Base-by-base conservation (phyloP, 345 rosid species). In the Psidium friedrichsthalianum region DNA sequence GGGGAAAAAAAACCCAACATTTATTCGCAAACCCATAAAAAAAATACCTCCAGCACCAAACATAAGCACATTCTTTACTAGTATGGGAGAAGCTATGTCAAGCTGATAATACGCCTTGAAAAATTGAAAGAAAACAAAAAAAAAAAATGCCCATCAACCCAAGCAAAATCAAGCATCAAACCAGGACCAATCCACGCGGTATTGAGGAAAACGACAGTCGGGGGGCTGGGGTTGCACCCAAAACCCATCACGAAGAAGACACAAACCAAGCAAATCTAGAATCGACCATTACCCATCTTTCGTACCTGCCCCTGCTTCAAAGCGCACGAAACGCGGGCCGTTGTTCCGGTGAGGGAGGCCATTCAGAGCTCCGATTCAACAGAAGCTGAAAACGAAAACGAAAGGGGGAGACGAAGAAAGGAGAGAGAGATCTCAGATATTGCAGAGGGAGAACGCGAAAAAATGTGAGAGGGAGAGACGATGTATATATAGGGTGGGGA, bases 261-360 rank as follows among this genome's bases (percentile, higher is more conserved):
- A 49, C n/a, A 27, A 54, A 32, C 25, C 51, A 29, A 69, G 58
- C 24, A 84, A 18, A 32, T 32, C 82, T 44, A 25, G 64, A 74
- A 76, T 10, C 20, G 16, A 36, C 21, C 2, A 2, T 76, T 2
- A 76, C 64, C 44, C 11, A 56, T 56, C 53, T 10, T 10, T 32
- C 74, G 56, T 61, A 85, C 86, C 83, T 54, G 86, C 11, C 56
- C 57, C 36, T 53, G 86, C 83, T 54, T 85, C 86, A 55, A 54
- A 53, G 21, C 81, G 55, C 59, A 85, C 27, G 86, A 85, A 16
- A 57, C 83, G 14, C 86, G 83, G 22, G 42, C 74, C 51, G 86
- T 47, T 5, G 83, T 25, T 78, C 54, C 86, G 15, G 74, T 47
- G 53, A 57, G 47, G 64, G 86, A 36, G 56, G 40, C 51, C 27